Base-by-base conservation (phyloP, 176 grass and related monocot species). In the Rhipidocladum racemiflorum region DNA sequence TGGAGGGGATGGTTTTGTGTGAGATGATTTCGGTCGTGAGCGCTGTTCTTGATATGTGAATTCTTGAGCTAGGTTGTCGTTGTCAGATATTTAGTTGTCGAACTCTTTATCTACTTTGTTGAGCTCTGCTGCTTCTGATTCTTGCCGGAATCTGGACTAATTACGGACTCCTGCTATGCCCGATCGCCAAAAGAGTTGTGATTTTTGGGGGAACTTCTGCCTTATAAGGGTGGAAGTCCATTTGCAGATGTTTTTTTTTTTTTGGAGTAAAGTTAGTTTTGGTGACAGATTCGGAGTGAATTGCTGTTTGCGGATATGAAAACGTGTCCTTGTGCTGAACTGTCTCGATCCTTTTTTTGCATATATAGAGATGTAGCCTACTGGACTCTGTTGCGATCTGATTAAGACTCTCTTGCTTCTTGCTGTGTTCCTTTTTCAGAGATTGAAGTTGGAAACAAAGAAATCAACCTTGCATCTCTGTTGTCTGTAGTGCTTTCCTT, bases 381-480 rank as follows among this genome's bases (percentile, higher is more conserved):
- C 12, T 4, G 7, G 36, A 67, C 0, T 9, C 5, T 70, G 63
- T 66, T 84, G 20, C 0, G 11, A 81, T 81, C 78, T 82, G 77
- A 85, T 89, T 65, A 89, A 65, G 71, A 29, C 30, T 17, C 27
- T 43, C 1, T 72, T 64, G 10, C 12, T 45, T 48, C 18, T 39
- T 29, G 18, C 51, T 77, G 46, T 82, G 49, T 72, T 83, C 81
- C 29, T n/a, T 62, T 85, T 88, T 85, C 90, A 91, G 90, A 85
- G 44, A 69, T 74, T 88, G 72, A 70, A 88, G 90, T 81, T 85
- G 75, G 70, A 70, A 68, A 61, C 78, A 86, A 84, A 84, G 75
- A 88, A 88, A 90, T 61, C 85, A 77, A 81, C 72, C 76, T 91
- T 73, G 45, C 17, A 44, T 90, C 66, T 83, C 56, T 87, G 53